phyloP scores from a whole-genome alignment of 352 stramenopile species.

The Pythium angustatum region DNA sequence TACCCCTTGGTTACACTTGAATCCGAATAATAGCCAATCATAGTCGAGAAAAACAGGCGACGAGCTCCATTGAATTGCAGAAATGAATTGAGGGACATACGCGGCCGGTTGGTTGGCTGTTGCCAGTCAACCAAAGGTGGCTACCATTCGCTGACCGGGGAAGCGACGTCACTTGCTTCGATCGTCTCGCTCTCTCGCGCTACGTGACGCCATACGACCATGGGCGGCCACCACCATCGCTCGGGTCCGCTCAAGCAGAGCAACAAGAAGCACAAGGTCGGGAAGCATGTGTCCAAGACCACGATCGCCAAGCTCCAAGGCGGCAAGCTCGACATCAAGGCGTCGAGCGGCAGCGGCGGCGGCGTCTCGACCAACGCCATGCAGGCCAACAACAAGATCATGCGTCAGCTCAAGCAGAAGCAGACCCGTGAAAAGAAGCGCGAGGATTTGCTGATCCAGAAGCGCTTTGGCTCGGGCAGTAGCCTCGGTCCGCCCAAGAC shows the following conservation, averaged over 20 bases:
- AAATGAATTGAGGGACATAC: slow-evolving; percentile 24
- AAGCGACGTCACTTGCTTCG: slow-evolving; percentile 11
- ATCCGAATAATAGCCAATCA: slow-evolving; percentile 21
- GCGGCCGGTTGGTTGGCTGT: not conserved
- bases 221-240: slow-evolving; percentile 80
- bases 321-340: slow-evolving; percentile 69
- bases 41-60: not conserved
- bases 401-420: slow-evolving; percentile 82
- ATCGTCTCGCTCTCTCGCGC: not conserved
- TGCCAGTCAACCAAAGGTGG: no score
- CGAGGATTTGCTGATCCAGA: slow-evolving; percentile 81
- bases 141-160: slow-evolving; percentile 20
- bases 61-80: slow-evolving; percentile 28
- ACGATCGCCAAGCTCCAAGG: slow-evolving; percentile 61
- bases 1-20: not conserved
- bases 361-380: slow-evolving; percentile 31
- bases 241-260: slow-evolving; percentile 88
- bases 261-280: slow-evolving; percentile 93
- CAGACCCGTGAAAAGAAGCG: slow-evolving; percentile 84
- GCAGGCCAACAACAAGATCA: slow-evolving; percentile 66
- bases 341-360: not conserved
- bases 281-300: slow-evolving; percentile 84
- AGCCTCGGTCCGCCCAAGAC: slow-evolving; percentile 79
- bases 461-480: slow-evolving; percentile 77
- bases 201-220: slow-evolving; percentile 32